phyloP scores from a whole-genome alignment of 495 filamentous ascomycete species.

The Neurospora tetraspora region DNA sequence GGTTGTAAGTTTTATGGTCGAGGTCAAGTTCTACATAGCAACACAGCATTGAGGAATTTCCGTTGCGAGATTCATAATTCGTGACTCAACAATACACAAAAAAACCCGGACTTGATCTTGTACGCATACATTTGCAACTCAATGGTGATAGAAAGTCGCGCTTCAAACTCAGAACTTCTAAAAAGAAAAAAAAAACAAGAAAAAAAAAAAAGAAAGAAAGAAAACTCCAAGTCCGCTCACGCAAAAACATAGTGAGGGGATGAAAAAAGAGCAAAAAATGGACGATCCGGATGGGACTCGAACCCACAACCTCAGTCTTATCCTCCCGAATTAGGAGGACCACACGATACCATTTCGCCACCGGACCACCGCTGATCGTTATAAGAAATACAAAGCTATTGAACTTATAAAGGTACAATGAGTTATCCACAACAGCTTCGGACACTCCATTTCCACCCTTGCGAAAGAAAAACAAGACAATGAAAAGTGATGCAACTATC shows the following conservation, averaged over 20 bases:
- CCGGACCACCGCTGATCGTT: conserved; percentile 17
- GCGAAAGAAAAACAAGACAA: background rate
- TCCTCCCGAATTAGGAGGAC: conserved; percentile 29
- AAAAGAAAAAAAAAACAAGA: conserved; percentile 1
- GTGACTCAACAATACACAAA: background rate
- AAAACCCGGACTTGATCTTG: background rate
- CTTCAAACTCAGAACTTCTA: background rate
- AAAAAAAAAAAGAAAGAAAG: conserved; percentile 3
- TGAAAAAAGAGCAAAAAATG: conserved; percentile 8
- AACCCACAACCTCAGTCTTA: conserved; percentile 40
- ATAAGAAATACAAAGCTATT: background rate
- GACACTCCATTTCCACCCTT: no score
- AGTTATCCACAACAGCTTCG: background rate
- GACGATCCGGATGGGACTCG: conserved; percentile 38
- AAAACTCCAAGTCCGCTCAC: background rate
- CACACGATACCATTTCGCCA: conserved; percentile 40
- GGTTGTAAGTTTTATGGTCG: background rate
- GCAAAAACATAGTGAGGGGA: background rate
- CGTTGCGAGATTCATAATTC: background rate
- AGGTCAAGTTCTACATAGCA: background rate
- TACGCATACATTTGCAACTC: background rate
- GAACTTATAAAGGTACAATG: background rate
- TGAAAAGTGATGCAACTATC: no score
- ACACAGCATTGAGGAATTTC: background rate
- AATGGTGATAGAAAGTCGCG: no score